Conservation (phyloP, 805 yeast genomes). For the Wickerhamiella siamensis region DNA sequence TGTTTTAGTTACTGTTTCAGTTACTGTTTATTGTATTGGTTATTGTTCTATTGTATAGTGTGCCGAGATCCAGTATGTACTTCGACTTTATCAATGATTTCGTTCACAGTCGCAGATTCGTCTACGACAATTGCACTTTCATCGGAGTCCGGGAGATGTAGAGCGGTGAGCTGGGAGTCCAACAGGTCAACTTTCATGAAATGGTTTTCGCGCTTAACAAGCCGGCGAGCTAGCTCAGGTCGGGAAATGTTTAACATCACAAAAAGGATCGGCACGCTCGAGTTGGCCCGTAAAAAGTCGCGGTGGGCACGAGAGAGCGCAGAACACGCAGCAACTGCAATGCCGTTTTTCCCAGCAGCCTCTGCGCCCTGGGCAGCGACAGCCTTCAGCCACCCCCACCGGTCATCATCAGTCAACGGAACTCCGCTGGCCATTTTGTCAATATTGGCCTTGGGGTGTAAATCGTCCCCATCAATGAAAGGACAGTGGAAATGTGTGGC, state of each 20-base stretch:
- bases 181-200: slow-evolving; percentile 84
- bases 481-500: slow-evolving; percentile 34
- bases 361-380: slow-evolving; percentile 32
- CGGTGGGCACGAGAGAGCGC: slow-evolving; percentile 67
- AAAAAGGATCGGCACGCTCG: slow-evolving; percentile 32
- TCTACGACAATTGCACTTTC: slow-evolving; percentile 14
- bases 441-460: slow-evolving; percentile 61
- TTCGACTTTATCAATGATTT: slow-evolving; percentile 1
- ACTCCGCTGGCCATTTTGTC: slow-evolving; percentile 70
- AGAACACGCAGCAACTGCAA: slow-evolving; percentile 65
- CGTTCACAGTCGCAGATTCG: slow-evolving; percentile 10
- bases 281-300: slow-evolving; percentile 35
- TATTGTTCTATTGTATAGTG: too few species aligned
- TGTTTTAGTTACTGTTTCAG: not conserved
- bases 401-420: slow-evolving; percentile 77
- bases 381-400: slow-evolving; percentile 74
- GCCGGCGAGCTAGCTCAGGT: slow-evolving; percentile 47
- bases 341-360: slow-evolving; percentile 20
- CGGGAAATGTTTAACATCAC: slow-evolving; percentile 53
- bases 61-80: too few species aligned
- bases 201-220: slow-evolving; percentile 53
- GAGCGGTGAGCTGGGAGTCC: slow-evolving; percentile 55
- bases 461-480: slow-evolving; percentile 73
- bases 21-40: not conserved
- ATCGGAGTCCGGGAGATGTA: slow-evolving; percentile 48